phyloP scores from a whole-genome alignment of 2,329 filamentous ascomycete species.

The Cordyceps pruinosa region DNA sequence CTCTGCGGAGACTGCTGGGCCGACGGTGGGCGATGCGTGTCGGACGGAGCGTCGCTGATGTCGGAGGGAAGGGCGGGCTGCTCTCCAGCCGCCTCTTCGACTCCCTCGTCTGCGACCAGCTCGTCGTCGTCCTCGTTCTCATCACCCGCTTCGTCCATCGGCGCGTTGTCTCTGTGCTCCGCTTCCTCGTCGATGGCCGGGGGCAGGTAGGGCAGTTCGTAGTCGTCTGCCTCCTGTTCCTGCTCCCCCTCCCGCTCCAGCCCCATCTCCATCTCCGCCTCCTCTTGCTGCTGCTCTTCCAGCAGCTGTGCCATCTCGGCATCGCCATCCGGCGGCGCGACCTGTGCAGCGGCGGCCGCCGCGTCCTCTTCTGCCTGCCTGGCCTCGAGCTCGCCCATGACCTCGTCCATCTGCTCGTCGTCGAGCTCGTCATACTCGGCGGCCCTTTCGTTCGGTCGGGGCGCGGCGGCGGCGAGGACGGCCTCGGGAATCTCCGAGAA shows the following conservation, averaged over 20 bases:
- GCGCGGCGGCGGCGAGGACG: conserved; percentile 44
- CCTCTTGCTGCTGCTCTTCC: too few species aligned
- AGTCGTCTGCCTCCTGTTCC: background rate
- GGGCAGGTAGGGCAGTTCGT: background rate
- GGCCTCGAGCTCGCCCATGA: background rate
- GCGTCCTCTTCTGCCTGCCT: background rate
- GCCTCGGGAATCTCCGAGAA: conserved; percentile 51
- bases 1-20: background rate
- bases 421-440: conserved; percentile 9
- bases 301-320: too few species aligned
- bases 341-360: background rate
- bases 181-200: background rate
- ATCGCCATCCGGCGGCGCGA: too few species aligned
- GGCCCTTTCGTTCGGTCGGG: conserved; percentile 22
- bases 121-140: conserved; percentile 12
- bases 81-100: conserved; percentile 17
- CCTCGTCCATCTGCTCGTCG: conserved; percentile 10
- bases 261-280: background rate
- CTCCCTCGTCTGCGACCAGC: background rate
- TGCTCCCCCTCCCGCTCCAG: background rate
- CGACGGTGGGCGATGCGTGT: background rate
- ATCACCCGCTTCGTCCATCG: background rate
- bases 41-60: background rate
- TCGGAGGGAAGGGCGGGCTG: conserved; percentile 4
- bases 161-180: conserved; percentile 3